Evolutionary conservation across 371 early-diverging fungal genomes (phyloP).

Genomic region (Mortierella sp.): DNA sequence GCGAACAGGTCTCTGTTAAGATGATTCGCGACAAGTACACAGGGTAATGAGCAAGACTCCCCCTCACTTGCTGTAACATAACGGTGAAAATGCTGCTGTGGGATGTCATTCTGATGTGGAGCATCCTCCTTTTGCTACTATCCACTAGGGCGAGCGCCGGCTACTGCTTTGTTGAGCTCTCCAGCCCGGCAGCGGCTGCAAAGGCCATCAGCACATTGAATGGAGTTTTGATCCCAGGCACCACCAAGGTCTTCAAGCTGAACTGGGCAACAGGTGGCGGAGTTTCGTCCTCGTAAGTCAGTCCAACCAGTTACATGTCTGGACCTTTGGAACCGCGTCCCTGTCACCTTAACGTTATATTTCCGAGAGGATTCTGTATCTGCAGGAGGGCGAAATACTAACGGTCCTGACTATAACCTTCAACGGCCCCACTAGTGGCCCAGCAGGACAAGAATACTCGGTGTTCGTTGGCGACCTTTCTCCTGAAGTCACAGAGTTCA

Average conservation of each 20-base stretch:
- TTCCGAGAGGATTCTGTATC: too few relatives aligned
- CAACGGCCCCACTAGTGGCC: conserved; percentile 55
- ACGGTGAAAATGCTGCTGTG: too few relatives aligned
- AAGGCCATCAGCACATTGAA: conserved; percentile 75
- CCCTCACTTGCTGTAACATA: conserved; percentile 75
- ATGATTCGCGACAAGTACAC: conserved; percentile 86
- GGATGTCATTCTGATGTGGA: too few relatives aligned
- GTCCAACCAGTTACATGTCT: too few relatives aligned
- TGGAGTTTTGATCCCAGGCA: conserved; percentile 84
- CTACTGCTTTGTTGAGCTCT: conserved; percentile 84
- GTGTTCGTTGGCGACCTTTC: conserved; percentile 90
- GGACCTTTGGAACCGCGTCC: too few relatives aligned
- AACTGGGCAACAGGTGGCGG: conserved; percentile 92
- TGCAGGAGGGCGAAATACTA: too few relatives aligned
- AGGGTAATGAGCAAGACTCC: conserved; percentile 78
- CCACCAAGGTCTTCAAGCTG: conserved; percentile 82
- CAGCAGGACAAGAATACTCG: conserved; percentile 77
- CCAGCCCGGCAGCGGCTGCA: conserved; percentile 67
- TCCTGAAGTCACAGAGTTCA: conserved; percentile 76
- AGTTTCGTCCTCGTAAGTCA: conserved; percentile 24
- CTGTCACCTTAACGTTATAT: too few relatives aligned
- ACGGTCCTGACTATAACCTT: conserved; percentile 1
- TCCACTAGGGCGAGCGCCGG: conserved; percentile 71
- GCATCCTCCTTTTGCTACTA: too few relatives aligned
- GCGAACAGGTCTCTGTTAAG: conserved; percentile 83